Base-by-base conservation (phyloP, 2,329 filamentous ascomycete genomes). In the Sclerotinia sclerotiorum region DNA sequence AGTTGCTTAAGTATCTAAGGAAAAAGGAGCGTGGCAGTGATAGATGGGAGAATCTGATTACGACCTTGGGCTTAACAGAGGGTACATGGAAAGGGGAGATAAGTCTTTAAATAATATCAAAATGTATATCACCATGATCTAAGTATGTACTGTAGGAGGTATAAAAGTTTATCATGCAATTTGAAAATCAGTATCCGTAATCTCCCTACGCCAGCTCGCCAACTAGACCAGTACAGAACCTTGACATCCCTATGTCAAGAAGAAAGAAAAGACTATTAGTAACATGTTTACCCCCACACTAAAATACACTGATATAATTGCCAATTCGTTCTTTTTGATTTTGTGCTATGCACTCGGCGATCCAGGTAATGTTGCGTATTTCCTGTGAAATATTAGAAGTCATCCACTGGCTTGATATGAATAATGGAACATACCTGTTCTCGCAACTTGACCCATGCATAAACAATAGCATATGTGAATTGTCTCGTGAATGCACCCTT, bases 331-430 rank as follows among this genome's bases (percentile, higher is more conserved):
- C 95, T 84, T 99, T 99, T 82, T 99, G 95, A 84, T 97, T 97
- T 82, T 99, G 95, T 68, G 95, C 95, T 86, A 99, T 99, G 82
- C 95, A 99, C 81, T 99, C 95, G 29, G 95, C 91, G 80, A 99
- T 99, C 95, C 95, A 99, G 64, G 95, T 98, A 77, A 99, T 97
- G 81, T 99, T 99, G 73, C 95, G 91, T 76, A 98, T 97, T 90
- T 99, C 95, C 94, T 98, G 71, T 27, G 4, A 27, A 5, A 52
- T 35, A 76, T 84, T 76, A 82, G 78, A 67, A 65, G 51, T 67
- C 46, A 42, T 52, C 39, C 29, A 35, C 8, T n/a, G 24, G n/a
- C 5, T 17, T 39, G n/a, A 58, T 24, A 46, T 52, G 21, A 5
- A 48, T 19, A 27, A 27, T 61, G 51, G 52, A 49, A 79, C 89